Percentiles rank a stretch among this genome's conserved stretches.
Evolutionary conservation across 2,329 filamentous ascomycete species (phyloP).

Genomic region (Cryphonectria nitschkei): DNA sequence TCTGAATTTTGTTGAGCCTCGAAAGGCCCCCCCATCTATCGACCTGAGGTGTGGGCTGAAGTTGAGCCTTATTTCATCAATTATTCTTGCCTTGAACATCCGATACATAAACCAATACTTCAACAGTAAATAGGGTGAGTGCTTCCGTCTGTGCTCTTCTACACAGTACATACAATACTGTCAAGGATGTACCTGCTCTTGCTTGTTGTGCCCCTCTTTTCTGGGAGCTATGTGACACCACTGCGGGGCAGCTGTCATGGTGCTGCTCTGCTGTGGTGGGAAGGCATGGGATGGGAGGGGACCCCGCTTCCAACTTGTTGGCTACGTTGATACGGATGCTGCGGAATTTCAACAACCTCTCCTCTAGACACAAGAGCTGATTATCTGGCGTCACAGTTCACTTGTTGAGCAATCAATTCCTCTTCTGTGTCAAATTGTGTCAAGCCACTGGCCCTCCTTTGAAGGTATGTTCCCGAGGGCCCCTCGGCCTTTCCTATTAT

Average conservation of each 20-base stretch:
- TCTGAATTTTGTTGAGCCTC: background rate
- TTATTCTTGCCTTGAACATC: background rate
- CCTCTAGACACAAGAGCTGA: background rate
- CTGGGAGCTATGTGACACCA: slow-evolving; percentile 16
- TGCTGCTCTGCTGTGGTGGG: slow-evolving; percentile 13
- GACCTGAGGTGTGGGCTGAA: background rate
- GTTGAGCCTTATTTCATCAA: background rate
- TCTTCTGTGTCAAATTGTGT: background rate
- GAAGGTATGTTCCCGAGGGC: background rate
- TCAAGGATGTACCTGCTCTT: slow-evolving; percentile 5
- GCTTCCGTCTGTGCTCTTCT: too few relatives aligned
- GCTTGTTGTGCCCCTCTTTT: slow-evolving; percentile 7
- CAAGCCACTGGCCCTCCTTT: background rate
- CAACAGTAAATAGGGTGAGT: background rate
- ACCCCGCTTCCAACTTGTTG: slow-evolving; percentile 28
- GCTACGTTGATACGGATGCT: background rate
- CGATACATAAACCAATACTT: background rate
- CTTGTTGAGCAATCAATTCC: background rate
- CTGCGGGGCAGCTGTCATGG: slow-evolving; percentile 15
- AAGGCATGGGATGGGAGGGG: slow-evolving; percentile 25
- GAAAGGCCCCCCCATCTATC: too few relatives aligned
- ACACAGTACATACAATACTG: too few relatives aligned
- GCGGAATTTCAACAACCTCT: background rate
- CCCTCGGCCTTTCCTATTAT: background rate
- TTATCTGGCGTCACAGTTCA: background rate